Base-by-base conservation (phyloP, 768 basidiomycete species). In the Russula olivacea region DNA sequence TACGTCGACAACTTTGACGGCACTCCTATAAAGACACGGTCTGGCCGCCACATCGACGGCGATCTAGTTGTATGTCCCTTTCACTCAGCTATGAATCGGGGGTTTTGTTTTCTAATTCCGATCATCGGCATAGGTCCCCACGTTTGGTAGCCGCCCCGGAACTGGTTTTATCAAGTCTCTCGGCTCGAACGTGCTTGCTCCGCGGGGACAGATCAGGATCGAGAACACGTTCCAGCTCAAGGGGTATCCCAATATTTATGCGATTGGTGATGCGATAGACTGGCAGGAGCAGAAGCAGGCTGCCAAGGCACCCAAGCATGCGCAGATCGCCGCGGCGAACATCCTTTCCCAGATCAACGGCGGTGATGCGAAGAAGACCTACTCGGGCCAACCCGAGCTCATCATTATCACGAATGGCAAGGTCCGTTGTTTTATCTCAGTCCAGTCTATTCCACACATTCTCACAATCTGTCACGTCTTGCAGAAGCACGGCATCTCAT, bases 201-300 rank as follows among this genome's bases (percentile, higher is more conserved):
- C 69, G 53, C 36, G 63, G 66, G 69, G 82, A 72, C 61, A 73
- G 67, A 79, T 88, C 59, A 81, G 80, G 63, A 78, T 89, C 14
- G 69, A 72, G 28, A 77, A 83, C 3, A 86, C 84, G 0, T 76
- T 89, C 45, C 85, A 87, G 67, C 71, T 89, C 2, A 68, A 66
- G 8, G 73, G 72, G 0, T 73, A 85, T 70, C 74, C 81, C 0
- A 76, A 77, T 61, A 80, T 89, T 15, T 88, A 85, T 61, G 89
- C 87, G 0, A 77, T 74, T 2, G 88, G 88, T 1, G 88, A 90
- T 68, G 77, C 85, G 61, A 80, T 84, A 63, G 83, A 85, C 43
- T 83, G 80, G 76, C 60, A 73, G 1, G 88, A 88, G 71, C 82
- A 87, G 71, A 88, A 87, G 67, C 85, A 81, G 68, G 73, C 73